These are phyloP conservation scores for Breviolum minutum DNA, from an alignment of 73 alveolate species.

Conservation along the genomic window DNA sequence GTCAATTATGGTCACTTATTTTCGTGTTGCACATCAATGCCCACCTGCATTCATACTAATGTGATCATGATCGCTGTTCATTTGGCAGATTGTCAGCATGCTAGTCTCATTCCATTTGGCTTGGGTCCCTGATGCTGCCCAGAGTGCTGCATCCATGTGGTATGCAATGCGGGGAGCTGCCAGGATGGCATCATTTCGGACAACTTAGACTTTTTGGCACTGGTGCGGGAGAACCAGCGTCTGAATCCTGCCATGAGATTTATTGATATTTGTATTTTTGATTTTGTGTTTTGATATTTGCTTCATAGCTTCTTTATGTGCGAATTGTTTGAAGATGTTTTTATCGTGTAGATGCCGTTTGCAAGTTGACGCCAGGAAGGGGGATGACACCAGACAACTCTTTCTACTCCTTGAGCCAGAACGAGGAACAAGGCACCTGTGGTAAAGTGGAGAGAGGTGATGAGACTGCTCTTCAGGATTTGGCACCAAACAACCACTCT, in stretches of 20 bases:
- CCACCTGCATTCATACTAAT: too few species aligned
- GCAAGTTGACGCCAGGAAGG: neutral
- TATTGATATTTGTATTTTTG: neutral
- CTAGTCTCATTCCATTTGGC: neutral
- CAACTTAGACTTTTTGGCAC: neutral
- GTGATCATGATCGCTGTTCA: too few species aligned
- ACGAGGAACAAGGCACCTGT: slow-evolving; percentile 50
- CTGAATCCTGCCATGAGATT: slow-evolving; percentile 1
- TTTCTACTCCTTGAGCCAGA: slow-evolving; percentile 75
- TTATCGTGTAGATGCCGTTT: neutral
- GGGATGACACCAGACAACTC: slow-evolving; percentile 54
- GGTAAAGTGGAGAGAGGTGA: neutral
- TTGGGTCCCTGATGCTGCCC: neutral
- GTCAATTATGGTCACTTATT: too few species aligned
- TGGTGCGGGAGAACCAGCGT: slow-evolving; percentile 39
- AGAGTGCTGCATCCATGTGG: too few species aligned
- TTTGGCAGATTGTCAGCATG: neutral
- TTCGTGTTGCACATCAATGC: neutral
- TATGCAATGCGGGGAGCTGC: too few species aligned
- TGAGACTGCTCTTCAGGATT: neutral
- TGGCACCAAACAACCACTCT: neutral
- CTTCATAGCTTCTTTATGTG: neutral
- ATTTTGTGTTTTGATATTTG: neutral
- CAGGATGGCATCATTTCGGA: neutral
- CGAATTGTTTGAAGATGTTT: neutral